Evolutionary conservation across 352 stramenopile species (phyloP), one percentile per base, ranked within the genome.

Genomic region (Phytophthora crassamura): DNA sequence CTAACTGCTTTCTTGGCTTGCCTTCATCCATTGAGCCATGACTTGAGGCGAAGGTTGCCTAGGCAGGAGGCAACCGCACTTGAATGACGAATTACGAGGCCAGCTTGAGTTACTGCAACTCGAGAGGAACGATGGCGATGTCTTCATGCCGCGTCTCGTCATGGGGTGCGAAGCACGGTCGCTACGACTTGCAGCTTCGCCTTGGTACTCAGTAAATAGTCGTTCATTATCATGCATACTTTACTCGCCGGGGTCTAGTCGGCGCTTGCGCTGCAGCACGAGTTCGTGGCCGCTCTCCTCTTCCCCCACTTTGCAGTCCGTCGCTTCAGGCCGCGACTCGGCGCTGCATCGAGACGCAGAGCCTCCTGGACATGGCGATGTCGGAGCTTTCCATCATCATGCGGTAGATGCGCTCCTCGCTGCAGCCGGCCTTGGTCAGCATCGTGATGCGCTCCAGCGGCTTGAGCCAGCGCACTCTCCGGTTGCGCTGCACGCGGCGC

Each of bases 351-450:
- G 62, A 61, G 33, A 65, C 48, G 34, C 62, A 70, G 5, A 88
- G 69, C 5, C 79, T 62, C 30, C 79, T 62, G 18, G 72, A 83
- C 79, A 88, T 88, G 55, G 79, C 77, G 60, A 88, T 88, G 38
- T 86, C 72, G 2, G 77, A 86, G n/a, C 61, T 71, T 65, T 88
- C 77, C 75, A 86, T 81, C 74, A 88, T 79, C 75, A 86, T 86
- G 49, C 77, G 76, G 41, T 76, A 86, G 60, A 88, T 88, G 38
- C 60, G 57, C 48, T 84, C 71, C 57, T 88, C 79, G 46, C 77
- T 88, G 50, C 72, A 84, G 34, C 79, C 79, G 34, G 79, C 79
- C 36, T 84, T 82, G 14, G 75, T 86, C 42, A 88, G 62, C 77
- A 88, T 83, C 32, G 69, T 76, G 47, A 86, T 74, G 14, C 78